A percentile compares a stretch with the other conserved stretches of the same genome.
These are phyloP conservation scores for Candida maris DNA, from an alignment of 805 yeast genomes.

Conservation along the genomic window DNA sequence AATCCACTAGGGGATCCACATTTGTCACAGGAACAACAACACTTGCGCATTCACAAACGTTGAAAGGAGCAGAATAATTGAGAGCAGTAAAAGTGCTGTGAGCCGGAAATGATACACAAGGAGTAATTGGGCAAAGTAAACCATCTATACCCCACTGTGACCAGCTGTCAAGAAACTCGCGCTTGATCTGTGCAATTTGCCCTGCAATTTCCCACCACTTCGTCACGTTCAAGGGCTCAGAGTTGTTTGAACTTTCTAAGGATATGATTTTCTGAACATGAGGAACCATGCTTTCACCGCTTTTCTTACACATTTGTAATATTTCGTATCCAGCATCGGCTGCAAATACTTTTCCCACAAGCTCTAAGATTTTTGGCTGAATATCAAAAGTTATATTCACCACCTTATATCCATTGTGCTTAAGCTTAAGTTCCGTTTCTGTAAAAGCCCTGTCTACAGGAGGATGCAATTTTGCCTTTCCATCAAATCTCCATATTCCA, in stretches of 20 bases:
- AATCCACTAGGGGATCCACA: slow-evolving; percentile 44
- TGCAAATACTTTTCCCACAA: slow-evolving; percentile 34
- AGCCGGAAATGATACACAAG: slow-evolving; percentile 36
- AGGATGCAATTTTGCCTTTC: slow-evolving; percentile 44
- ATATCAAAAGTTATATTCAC: slow-evolving; percentile 45
- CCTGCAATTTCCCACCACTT: slow-evolving; percentile 41
- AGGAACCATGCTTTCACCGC: slow-evolving; percentile 25
- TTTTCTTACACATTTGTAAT: slow-evolving; percentile 12
- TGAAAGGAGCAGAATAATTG: slow-evolving; percentile 53
- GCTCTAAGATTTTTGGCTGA: slow-evolving; percentile 26
- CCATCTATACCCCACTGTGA: slow-evolving; percentile 33
- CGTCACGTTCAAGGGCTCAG: slow-evolving; percentile 13
- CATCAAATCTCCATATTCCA: slow-evolving; percentile 43
- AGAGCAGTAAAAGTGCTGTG: slow-evolving; percentile 13
- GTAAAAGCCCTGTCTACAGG: slow-evolving; percentile 47
- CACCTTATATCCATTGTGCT: slow-evolving; percentile 46
- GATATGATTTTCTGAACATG: slow-evolving; percentile 9
- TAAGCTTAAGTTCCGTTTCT: slow-evolving; percentile 2
- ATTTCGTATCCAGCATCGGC: slow-evolving; percentile 41
- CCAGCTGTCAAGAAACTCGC: slow-evolving; percentile 34
- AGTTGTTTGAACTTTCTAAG: slow-evolving; percentile 3
- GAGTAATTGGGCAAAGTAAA: slow-evolving; percentile 41
- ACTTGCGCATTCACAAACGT: slow-evolving; percentile 45
- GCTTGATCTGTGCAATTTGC: slow-evolving; percentile 30
- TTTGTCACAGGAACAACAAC: slow-evolving; percentile 57